phyloP scores from a whole-genome alignment of 768 basidiomycete genomes.

The Suillus bovinus region DNA sequence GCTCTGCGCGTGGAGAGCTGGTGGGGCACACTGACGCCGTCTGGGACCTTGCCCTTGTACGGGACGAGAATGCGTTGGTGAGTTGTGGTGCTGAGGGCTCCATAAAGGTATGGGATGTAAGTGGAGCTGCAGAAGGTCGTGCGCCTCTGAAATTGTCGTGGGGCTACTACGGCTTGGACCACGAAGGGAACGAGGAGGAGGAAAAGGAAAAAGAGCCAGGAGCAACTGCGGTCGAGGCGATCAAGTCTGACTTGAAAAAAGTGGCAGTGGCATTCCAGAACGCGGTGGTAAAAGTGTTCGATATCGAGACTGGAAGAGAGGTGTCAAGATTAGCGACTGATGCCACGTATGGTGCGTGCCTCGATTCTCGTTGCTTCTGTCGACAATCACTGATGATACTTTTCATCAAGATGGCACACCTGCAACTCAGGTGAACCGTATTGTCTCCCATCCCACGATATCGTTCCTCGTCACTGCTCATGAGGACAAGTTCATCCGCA shows the following conservation, averaged over 20 bases:
- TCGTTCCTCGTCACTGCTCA: constrained; percentile 86
- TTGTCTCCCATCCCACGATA: constrained; percentile 90
- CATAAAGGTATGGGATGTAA: constrained; percentile 93
- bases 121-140: constrained; percentile 61
- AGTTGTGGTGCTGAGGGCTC: constrained; percentile 90
- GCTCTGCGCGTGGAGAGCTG: constrained; percentile 72
- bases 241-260: constrained; percentile 80
- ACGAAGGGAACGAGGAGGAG: constrained; percentile 36
- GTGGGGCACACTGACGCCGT: constrained; percentile 95
- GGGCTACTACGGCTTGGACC: constrained; percentile 73
- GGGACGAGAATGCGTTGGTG: constrained; percentile 82
- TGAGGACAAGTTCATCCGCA: constrained; percentile 90
- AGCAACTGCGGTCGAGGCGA: constrained; percentile 82
- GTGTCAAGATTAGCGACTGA: constrained; percentile 60
- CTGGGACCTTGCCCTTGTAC: constrained; percentile 89
- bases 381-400: background rate
- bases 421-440: constrained; percentile 79
- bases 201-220: constrained; percentile 47
- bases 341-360: constrained; percentile 51
- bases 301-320: constrained; percentile 87
- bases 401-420: constrained; percentile 61
- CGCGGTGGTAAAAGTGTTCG: constrained; percentile 86
- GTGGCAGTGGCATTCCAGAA: constrained; percentile 92
- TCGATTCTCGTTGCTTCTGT: background rate
- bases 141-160: constrained; percentile 69